Conservation (phyloP, 2,329 filamentous ascomycete genomes). For the Monilinia aucupariae region DNA sequence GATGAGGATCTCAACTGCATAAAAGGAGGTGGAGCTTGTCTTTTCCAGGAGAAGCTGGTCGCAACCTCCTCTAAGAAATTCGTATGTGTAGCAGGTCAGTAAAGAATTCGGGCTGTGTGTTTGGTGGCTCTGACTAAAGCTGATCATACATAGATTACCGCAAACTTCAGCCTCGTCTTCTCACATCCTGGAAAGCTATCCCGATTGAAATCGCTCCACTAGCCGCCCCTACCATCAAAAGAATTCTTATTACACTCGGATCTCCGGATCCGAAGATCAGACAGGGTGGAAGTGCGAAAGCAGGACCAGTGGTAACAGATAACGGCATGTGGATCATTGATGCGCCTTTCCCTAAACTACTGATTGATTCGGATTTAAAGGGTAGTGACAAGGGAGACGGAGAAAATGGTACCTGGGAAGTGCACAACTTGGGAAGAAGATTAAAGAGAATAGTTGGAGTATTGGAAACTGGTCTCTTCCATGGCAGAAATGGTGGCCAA, state of each 20-base stretch:
- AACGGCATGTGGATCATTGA: constrained; percentile 89
- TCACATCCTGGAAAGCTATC: constrained; percentile 73
- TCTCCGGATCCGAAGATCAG: constrained; percentile 66
- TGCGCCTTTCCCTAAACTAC: constrained; percentile 74
- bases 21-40: constrained; percentile 94
- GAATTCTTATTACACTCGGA: constrained; percentile 67
- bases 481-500: constrained; percentile 71
- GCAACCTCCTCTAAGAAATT: constrained; percentile 80
- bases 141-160: constrained; percentile 63
- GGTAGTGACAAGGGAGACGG: constrained; percentile 46
- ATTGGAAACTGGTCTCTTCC: constrained; percentile 87
- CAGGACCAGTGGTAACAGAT: constrained; percentile 78
- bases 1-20: constrained; percentile 94
- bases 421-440: constrained; percentile 64
- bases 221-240: constrained; percentile 70
- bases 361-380: constrained; percentile 52
- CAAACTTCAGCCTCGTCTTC: constrained; percentile 74
- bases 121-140: not conserved
- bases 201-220: constrained; percentile 92
- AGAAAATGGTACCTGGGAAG: constrained; percentile 69
- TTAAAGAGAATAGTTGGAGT: constrained; percentile 83
- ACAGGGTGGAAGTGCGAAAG: constrained; percentile 67
- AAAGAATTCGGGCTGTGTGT: not conserved
- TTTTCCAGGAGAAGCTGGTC: constrained; percentile 97
- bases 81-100: constrained; percentile 73